Evolutionary conservation across 768 basidiomycete genomes (phyloP).

Genomic region (Floccularia luteovirens): DNA sequence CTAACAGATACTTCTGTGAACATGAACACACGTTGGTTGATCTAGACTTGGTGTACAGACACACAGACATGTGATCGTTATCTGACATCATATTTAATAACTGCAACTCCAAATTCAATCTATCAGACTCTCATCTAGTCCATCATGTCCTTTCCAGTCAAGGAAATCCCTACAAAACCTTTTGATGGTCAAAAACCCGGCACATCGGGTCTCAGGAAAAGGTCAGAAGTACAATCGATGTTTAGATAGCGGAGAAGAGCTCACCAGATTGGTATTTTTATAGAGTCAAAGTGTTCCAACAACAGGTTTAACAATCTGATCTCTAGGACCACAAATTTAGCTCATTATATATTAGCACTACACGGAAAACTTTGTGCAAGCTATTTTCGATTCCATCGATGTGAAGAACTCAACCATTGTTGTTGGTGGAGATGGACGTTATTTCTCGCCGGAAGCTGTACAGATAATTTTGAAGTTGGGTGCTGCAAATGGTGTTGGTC

Average conservation of each 20-base stretch:
- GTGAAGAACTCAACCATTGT: slow-evolving; percentile 79
- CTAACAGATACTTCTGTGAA: too few relatives aligned
- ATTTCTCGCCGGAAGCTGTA: slow-evolving; percentile 76
- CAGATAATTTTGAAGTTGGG: slow-evolving; percentile 93
- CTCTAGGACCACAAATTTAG: slow-evolving; percentile 3
- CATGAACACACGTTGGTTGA: too few relatives aligned
- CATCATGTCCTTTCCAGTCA: slow-evolving; percentile 39
- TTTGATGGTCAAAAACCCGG: slow-evolving; percentile 96
- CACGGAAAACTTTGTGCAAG: slow-evolving; percentile 97
- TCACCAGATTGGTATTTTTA: slow-evolving; percentile 11
- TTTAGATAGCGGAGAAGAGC: too few relatives aligned
- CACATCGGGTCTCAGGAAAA: slow-evolving; percentile 94
- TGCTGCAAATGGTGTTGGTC: slow-evolving; percentile 86
- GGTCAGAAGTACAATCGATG: slow-evolving; percentile 36
- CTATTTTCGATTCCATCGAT: slow-evolving; percentile 88
- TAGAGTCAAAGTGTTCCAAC: slow-evolving; percentile 98
- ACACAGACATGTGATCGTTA: slow-evolving; percentile 18
- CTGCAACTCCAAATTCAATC: background rate
- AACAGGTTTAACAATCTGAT: slow-evolving; percentile 52
- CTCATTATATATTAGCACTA: slow-evolving; percentile 62
- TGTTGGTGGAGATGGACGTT: slow-evolving; percentile 96
- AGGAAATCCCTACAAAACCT: slow-evolving; percentile 75
- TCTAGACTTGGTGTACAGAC: too few relatives aligned
- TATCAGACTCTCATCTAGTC: slow-evolving; percentile 4
- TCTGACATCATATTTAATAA: slow-evolving; percentile 20